Conservation (phyloP, 148 eudicot species). For the Rhododendron kiyosumense region DNA sequence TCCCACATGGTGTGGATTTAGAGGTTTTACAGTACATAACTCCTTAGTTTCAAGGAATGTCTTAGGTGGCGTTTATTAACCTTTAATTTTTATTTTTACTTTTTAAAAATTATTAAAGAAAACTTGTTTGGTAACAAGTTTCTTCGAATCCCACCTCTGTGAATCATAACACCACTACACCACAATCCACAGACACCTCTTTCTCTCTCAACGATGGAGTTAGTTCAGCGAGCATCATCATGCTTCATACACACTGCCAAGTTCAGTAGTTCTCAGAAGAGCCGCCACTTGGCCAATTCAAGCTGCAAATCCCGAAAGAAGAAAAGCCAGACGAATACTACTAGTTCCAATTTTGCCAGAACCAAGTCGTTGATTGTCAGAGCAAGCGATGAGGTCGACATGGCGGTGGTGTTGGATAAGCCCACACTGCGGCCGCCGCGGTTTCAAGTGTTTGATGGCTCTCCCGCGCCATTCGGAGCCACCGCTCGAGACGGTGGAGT, state of each 20-base stretch:
- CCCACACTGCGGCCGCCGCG: constrained; percentile 31
- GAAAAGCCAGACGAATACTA: neutral
- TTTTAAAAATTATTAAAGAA: too few species aligned
- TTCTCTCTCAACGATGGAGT: constrained; percentile 23
- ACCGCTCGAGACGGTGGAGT: constrained; percentile 66
- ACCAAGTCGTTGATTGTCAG: constrained; percentile 13
- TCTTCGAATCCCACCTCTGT: neutral
- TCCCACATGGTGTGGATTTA: too few species aligned
- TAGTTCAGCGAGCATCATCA: constrained; percentile 27
- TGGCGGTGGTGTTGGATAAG: constrained; percentile 39
- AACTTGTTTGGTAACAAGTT: too few species aligned
- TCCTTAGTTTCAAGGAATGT: too few species aligned
- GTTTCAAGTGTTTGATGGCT: constrained; percentile 55
- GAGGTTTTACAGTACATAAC: too few species aligned
- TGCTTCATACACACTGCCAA: constrained; percentile 20
- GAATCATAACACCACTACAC: neutral
- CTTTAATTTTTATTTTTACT: too few species aligned
- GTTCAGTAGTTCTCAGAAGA: constrained; percentile 5
- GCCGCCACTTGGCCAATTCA: constrained; percentile 1
- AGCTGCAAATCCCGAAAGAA: neutral
- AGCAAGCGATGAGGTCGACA: constrained; percentile 38
- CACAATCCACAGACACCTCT: neutral
- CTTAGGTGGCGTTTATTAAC: too few species aligned
- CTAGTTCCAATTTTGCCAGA: constrained; percentile 6
- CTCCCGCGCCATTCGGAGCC: constrained; percentile 79